Base-by-base conservation (phyloP, 805 yeast species). In the Candida germanica region DNA sequence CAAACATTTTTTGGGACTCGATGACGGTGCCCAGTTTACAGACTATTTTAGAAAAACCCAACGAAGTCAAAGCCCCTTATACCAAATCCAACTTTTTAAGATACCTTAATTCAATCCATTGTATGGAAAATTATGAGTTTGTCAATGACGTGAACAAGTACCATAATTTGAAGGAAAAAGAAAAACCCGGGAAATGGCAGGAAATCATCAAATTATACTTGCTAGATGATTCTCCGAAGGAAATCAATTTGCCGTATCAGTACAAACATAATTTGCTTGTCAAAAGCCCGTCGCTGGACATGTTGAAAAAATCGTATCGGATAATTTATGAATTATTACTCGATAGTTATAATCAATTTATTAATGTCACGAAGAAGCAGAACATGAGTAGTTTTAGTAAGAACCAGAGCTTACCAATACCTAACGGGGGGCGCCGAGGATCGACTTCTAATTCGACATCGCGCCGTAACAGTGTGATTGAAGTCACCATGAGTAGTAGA, bases 61-160 rank as follows among this genome's bases (percentile, higher is more conserved):
- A 34, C 21, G 19, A 25, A 10, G 12, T 22, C 18, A 31, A 31
- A 12, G 6, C 27, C 3, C 39, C 43, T 9, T 42, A 38, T 18
- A 41, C 42, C 14, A 34, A 33, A 15, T 15, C 36, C 3, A 44
- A 40, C 17, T 65, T 65, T 35, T 30, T 49, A 14, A 47, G 50
- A 31, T 65, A 49, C 37, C 51, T 65, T 20, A 28, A 40, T 13
- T 36, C 43, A 12, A 50, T 53, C 20, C 71, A 65, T 42, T 64
- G 70, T 47, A 42, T 56, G 29, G 71, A 65, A 39, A 64, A 64
- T 46, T 50, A 56, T 23, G 66, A 62, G 40, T 64, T 61, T 32
- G 43, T 64, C 6, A 21, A 31, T 11, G 49, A 44, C 32, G 37
- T 44, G 5, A 44, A 44, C 24, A 36, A 38, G 23, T 44, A 29